Percentiles rank a stretch among this genome's conserved stretches.
These are phyloP conservation scores for Trichoderma virens DNA, from an alignment of 495 filamentous ascomycete genomes.

Conservation along the genomic window DNA sequence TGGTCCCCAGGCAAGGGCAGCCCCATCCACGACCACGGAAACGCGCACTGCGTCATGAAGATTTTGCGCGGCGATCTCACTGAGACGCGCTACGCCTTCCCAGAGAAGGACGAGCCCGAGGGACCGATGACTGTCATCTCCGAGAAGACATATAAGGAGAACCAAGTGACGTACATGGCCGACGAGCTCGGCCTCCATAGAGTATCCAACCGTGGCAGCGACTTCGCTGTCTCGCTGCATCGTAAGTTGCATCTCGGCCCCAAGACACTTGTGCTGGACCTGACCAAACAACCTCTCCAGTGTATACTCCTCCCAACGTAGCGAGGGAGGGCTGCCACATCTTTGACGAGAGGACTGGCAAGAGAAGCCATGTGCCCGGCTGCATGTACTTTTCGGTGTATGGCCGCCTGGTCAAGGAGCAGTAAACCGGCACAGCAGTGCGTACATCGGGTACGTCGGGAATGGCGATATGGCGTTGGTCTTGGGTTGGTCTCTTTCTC, in stretches of 20 bases:
- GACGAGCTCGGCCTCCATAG: constrained; percentile 79
- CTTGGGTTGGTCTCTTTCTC: not conserved
- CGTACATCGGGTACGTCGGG: not conserved
- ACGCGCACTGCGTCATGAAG: constrained; percentile 68
- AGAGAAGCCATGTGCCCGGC: constrained; percentile 59
- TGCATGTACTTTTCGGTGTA: constrained; percentile 56
- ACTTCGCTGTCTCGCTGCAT: constrained; percentile 80
- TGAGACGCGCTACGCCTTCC: constrained; percentile 76
- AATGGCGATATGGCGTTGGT: not conserved
- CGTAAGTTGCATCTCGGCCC: constrained; percentile 40
- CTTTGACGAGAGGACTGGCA: constrained; percentile 65
- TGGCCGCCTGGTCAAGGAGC: constrained; percentile 30
- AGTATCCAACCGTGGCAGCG: constrained; percentile 65
- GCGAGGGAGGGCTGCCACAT: constrained; percentile 64
- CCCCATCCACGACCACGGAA: constrained; percentile 81
- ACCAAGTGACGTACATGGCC: constrained; percentile 77
- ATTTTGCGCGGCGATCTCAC: constrained; percentile 67
- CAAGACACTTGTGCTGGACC: constrained; percentile 8
- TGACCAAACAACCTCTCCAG: constrained; percentile 27
- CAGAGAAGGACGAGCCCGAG: constrained; percentile 40
- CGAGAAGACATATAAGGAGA: constrained; percentile 46
- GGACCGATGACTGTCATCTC: constrained; percentile 45
- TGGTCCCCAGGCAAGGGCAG: constrained; percentile 85
- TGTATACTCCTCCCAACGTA: constrained; percentile 88
- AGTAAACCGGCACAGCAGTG: constrained; percentile 1